A percentile compares a stretch with the other conserved stretches of the same genome.
Conservation (phyloP, 495 filamentous ascomycete species). For the Podospora anserina region DNA sequence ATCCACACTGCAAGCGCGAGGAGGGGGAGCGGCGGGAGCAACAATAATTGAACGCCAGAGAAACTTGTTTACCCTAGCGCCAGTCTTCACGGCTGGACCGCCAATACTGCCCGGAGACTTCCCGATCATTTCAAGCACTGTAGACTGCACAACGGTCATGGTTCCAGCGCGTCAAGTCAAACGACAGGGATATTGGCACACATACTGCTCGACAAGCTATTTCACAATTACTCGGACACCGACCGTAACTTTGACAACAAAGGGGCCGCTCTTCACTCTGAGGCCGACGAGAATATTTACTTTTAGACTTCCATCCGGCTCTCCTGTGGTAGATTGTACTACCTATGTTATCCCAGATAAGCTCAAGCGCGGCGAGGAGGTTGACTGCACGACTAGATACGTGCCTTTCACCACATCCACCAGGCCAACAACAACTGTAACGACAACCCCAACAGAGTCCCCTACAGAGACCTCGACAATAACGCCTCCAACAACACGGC, state of each 20-base stretch:
- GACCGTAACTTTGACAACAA: background rate
- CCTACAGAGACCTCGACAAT: background rate
- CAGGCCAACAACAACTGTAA: background rate
- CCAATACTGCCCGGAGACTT: background rate
- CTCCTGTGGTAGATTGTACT: background rate
- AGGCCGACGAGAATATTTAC: background rate
- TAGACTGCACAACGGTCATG: background rate
- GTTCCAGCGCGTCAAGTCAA: background rate
- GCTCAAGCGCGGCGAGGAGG: background rate
- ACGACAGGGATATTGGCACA: constrained; percentile 1
- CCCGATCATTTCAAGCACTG: constrained; percentile 3
- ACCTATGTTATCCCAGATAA: background rate
- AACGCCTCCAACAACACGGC: background rate
- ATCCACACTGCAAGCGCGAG: background rate
- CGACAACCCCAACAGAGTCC: background rate
- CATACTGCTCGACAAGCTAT: constrained; percentile 4
- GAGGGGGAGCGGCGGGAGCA: background rate
- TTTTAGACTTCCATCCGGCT: background rate
- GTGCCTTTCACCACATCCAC: background rate
- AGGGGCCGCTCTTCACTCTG: background rate
- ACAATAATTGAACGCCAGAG: background rate
- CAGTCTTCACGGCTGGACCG: background rate
- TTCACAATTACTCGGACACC: constrained; percentile 2
- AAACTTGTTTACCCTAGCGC: background rate
- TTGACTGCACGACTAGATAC: background rate